phyloP scores from a whole-genome alignment of 2,329 filamentous ascomycete species.

The Beauveria asiatica region DNA sequence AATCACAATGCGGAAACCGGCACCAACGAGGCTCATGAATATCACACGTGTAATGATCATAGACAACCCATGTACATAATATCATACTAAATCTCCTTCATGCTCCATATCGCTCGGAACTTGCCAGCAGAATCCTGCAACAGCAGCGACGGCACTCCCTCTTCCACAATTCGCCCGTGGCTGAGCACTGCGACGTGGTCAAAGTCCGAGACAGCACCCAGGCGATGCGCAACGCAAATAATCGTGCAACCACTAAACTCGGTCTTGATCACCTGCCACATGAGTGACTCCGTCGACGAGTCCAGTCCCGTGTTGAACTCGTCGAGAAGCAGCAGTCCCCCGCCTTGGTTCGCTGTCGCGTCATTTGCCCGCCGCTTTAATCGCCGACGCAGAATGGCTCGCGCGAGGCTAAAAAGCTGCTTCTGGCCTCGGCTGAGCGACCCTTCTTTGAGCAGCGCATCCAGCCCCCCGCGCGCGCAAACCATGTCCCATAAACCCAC shows the following conservation, averaged over 20 bases:
- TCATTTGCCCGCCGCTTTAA: background rate
- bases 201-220: constrained; percentile 21
- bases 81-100: background rate
- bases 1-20: constrained; percentile 4
- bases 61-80: background rate
- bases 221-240: constrained; percentile 21
- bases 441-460: constrained; percentile 3
- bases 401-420: constrained; percentile 10
- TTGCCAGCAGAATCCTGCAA: background rate
- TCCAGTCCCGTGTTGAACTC: constrained; percentile 22
- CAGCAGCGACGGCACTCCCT: background rate
- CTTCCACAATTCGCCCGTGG: constrained; percentile 16
- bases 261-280: constrained; percentile 19
- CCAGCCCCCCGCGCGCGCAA: background rate
- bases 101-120: constrained; percentile 1
- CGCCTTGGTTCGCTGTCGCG: background rate
- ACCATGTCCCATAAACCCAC: constrained; percentile 5
- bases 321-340: background rate
- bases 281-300: constrained; percentile 17
- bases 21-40: background rate
- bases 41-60: background rate
- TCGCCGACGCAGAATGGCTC: constrained; percentile 8
- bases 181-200: constrained; percentile 22
- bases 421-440: constrained; percentile 11
- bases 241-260: constrained; percentile 21